Conservation (phyloP, 164 flowering plant species). For the Piper betle region DNA sequence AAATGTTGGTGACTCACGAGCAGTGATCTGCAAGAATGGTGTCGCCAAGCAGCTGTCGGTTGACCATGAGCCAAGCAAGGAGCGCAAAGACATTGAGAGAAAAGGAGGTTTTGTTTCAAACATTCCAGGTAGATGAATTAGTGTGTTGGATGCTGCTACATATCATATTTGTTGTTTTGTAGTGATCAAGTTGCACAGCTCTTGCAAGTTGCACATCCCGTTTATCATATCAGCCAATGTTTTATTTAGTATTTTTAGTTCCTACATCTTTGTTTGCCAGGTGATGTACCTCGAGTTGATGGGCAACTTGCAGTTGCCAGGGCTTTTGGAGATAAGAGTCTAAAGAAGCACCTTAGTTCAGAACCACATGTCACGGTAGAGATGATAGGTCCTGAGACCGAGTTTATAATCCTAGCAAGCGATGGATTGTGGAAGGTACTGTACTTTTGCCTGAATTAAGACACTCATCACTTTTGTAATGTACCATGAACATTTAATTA, state of each 20-base stretch:
- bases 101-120: constrained; percentile 88
- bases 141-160: too few relatives aligned
- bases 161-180: too few relatives aligned
- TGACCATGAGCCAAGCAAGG: constrained; percentile 81
- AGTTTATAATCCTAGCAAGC: constrained; percentile 77
- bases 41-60: constrained; percentile 70
- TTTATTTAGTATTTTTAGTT: not conserved
- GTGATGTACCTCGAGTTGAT: constrained; percentile 93
- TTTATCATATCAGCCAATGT: not conserved
- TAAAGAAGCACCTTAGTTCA: constrained; percentile 79
- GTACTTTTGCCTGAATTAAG: not conserved
- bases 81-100: constrained; percentile 48
- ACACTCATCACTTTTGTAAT: not conserved
- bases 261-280: constrained; percentile 15
- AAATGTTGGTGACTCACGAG: constrained; percentile 90
- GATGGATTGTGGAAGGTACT: constrained; percentile 96
- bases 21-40: constrained; percentile 65
- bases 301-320: constrained; percentile 88
- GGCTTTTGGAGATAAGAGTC: constrained; percentile 92
- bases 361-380: constrained; percentile 62
- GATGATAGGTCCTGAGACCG: constrained; percentile 45
- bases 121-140: constrained; percentile 43
- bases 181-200: too few relatives aligned
- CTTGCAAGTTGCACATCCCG: too few relatives aligned
- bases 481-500: too few relatives aligned